Conservation (phyloP, 441 rosid species). For the Manihot esculenta region DNA sequence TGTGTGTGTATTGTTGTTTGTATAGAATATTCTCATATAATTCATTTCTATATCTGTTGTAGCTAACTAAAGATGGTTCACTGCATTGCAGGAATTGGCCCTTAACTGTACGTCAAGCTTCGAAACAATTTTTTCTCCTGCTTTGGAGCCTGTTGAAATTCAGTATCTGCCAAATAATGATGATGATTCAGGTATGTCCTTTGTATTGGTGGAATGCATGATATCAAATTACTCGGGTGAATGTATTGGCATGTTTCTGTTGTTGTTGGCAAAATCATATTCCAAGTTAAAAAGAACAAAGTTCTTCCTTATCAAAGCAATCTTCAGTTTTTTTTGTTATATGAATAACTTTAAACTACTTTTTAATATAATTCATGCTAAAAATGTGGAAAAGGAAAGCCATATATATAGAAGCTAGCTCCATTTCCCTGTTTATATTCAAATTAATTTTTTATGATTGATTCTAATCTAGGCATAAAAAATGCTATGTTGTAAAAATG, state of each 20-base stretch:
- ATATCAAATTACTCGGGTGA: neutral
- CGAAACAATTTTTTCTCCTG: constrained; percentile 68
- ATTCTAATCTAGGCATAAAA: neutral
- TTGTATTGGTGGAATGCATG: neutral
- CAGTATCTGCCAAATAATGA: constrained; percentile 30
- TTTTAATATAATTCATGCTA: neutral
- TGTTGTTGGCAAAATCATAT: neutral
- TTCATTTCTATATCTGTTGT: neutral
- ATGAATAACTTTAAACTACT: neutral
- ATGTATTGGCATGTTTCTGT: neutral
- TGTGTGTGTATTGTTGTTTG: no score
- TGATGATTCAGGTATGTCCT: constrained; percentile 39
- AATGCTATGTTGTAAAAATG: neutral
- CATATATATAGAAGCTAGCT: neutral
- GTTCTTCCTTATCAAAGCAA: neutral
- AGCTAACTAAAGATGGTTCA: constrained; percentile 11
- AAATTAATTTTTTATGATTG: neutral
- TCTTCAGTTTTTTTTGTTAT: neutral
- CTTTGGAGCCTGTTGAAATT: constrained; percentile 45
- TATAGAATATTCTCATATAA: neutral
- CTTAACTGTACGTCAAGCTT: constrained; percentile 35
- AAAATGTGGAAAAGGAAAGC: neutral
- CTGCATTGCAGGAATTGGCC: constrained; percentile 44
- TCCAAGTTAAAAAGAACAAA: neutral
- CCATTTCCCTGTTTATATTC: neutral